These are phyloP conservation scores for Corynascus novoguineensis DNA, from an alignment of 495 filamentous ascomycete species.

Conservation along the genomic window DNA sequence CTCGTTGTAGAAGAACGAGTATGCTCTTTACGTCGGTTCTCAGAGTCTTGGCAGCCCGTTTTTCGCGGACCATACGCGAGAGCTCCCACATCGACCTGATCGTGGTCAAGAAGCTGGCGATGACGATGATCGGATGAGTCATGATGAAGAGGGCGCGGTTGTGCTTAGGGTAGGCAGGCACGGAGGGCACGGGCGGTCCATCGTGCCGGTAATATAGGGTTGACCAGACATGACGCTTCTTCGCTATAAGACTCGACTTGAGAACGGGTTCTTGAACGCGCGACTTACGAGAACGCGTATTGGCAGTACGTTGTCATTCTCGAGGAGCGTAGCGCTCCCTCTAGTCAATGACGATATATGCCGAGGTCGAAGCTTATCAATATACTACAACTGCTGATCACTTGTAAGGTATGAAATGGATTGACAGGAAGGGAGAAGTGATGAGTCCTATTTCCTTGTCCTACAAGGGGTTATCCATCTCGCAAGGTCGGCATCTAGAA, in stretches of 20 bases:
- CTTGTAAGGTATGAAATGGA: no score
- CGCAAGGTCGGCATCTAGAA: no score
- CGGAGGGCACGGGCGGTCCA: conserved; percentile 9
- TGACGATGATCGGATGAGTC: conserved; percentile 11
- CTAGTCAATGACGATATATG: no score
- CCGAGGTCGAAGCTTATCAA: no score
- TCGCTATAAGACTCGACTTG: conserved; percentile 1
- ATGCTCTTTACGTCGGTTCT: conserved; percentile 9
- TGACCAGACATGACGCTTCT: background rate
- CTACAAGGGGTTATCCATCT: no score
- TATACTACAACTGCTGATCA: no score
- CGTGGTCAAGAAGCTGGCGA: conserved; percentile 14
- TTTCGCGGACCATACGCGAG: conserved; percentile 10
- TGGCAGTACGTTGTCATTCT: conserved; percentile 9
- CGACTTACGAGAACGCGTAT: conserved; percentile 10
- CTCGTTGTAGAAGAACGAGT: conserved; percentile 9
- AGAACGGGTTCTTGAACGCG: conserved; percentile 12
- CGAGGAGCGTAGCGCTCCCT: no score
- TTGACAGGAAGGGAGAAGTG: no score
- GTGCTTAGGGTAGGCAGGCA: background rate
- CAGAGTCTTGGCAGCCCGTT: conserved; percentile 11
- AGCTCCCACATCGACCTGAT: conserved; percentile 11
- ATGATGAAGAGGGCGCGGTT: conserved; percentile 12
- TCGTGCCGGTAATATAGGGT: conserved; percentile 10
- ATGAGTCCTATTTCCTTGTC: no score